Evolutionary conservation across 768 basidiomycete species (phyloP).

Genomic region (Asterophora parasitica): DNA sequence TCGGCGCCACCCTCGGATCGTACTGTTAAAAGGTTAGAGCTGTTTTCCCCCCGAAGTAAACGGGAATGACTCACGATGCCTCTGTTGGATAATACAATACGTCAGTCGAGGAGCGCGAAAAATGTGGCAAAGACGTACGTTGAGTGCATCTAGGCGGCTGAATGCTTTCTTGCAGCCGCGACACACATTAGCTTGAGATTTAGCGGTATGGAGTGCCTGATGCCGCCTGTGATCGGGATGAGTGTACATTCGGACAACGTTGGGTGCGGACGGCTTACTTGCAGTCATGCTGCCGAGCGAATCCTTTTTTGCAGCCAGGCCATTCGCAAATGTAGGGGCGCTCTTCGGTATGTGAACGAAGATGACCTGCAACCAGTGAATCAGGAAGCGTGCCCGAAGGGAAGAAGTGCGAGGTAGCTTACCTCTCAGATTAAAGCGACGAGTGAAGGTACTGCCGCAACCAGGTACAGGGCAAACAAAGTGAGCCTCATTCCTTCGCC

Average conservation of each 20-base stretch:
- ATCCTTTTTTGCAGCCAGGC: conserved; percentile 92
- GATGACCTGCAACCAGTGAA: conserved; percentile 54
- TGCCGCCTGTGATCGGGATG: conserved; percentile 56
- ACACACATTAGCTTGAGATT: conserved; percentile 81
- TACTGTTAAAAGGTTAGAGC: conserved; percentile 41
- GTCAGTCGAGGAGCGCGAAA: conserved; percentile 13
- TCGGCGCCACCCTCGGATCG: conserved; percentile 84
- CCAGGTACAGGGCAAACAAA: conserved; percentile 93
- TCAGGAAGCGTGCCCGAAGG: not conserved
- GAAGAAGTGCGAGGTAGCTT: conserved; percentile 10
- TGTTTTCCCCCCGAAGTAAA: conserved; percentile 11
- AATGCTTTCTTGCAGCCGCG: conserved; percentile 94
- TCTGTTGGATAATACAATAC: conserved; percentile 36
- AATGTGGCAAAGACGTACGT: conserved; percentile 53
- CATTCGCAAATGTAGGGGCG: conserved; percentile 91
- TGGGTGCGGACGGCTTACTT: conserved; percentile 53
- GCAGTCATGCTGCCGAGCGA: conserved; percentile 96
- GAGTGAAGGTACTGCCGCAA: conserved; percentile 96
- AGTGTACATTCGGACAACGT: conserved; percentile 3
- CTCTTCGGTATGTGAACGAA: conserved; percentile 94
- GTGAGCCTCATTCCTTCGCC: conserved; percentile 85
- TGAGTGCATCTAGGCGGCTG: conserved; percentile 88
- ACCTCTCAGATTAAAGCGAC: conserved; percentile 87
- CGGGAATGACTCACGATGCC: conserved; percentile 60
- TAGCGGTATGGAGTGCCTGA: conserved; percentile 82